Base-by-base conservation (phyloP, 352 stramenopile genomes). In the Thalassiosira livingstoniorum region DNA sequence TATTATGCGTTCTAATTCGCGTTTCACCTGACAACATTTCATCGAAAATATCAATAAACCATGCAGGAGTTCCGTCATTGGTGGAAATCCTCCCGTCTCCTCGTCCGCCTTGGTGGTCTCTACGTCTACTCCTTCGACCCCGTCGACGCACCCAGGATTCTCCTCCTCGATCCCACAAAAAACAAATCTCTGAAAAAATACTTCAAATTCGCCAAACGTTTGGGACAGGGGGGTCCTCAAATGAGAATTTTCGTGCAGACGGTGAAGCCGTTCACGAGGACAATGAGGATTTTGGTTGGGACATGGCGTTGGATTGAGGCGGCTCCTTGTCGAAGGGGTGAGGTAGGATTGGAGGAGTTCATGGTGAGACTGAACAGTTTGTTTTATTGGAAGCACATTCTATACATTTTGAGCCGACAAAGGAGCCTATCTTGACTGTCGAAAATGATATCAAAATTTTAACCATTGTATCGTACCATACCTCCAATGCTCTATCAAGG, bases 41-140 rank as follows among this genome's bases (percentile, higher is more conserved):
- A 32, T 39, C 64, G 4, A n/a, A 1, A n/a, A n/a, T n/a, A n/a
- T n/a, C 25, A 55, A n/a, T 64, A 11, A 13, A 63, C 29, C 27
- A 18, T 29, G 29, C 42, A 87, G 74, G 67, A 89, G 77, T 92
- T 91, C 42, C 82, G 86, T 87, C 87, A 94, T 71, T 94, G 87
- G 89, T 94, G 89, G 89, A 94, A 94, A 68, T 87, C 75, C 13
- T 87, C 82, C 35, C 78, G 88, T 78, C 85, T 91, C 5, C 78
- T 92, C 2, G 85, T 91, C 0, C 75, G 87, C 11, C 43, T 92
- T 2, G 80, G 43, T 45, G 87, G 83, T 27, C 71, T 87, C 10
- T 90, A 90, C 64, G 65, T 86, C 25, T 87, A 83, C 47, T 86
- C 74, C 60, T 77, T 79, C n/a, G 68, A 80, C 67, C 32, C 65